phyloP scores from a whole-genome alignment of 1,284 basidiomycete genomes.

The Leccinum angustisporum region DNA sequence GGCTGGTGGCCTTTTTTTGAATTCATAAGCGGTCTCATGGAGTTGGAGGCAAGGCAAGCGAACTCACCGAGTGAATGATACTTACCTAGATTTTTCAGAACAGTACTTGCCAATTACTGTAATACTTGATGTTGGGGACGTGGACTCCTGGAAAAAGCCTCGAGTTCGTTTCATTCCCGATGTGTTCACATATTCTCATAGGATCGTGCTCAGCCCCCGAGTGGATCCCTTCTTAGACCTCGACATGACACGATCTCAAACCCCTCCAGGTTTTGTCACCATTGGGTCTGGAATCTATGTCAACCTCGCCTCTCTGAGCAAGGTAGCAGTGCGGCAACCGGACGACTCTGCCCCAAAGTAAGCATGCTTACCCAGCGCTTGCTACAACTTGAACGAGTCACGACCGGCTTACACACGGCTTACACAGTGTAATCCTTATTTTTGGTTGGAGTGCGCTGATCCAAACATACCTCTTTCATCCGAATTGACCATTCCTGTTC shows the following conservation, averaged over 20 bases:
- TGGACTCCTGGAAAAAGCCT: no score
- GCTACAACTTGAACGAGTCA: constrained; percentile 1
- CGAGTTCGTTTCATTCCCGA: no score
- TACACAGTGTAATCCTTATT: constrained; percentile 43
- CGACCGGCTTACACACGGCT: constrained; percentile 14
- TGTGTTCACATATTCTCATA: no score
- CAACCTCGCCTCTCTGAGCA: constrained; percentile 1
- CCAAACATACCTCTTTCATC: background rate
- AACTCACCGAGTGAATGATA: no score
- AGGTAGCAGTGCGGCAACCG: background rate
- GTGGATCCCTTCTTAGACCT: background rate
- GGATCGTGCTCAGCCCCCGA: no score
- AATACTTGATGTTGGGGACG: no score
- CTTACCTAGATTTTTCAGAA: no score
- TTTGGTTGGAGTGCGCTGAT: constrained; percentile 51
- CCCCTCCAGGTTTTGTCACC: constrained; percentile 23
- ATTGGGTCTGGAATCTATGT: constrained; percentile 26
- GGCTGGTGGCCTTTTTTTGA: no score
- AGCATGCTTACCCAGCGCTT: background rate
- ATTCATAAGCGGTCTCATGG: no score
- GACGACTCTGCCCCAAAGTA: constrained; percentile 21
- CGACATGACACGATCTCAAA: constrained; percentile 16
- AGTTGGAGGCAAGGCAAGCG: no score
- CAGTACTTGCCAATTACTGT: no score
- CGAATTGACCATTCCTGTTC: background rate